These are phyloP conservation scores for Naganishia albida DNA, from an alignment of 1,284 basidiomycete genomes.

Conservation along the genomic window DNA sequence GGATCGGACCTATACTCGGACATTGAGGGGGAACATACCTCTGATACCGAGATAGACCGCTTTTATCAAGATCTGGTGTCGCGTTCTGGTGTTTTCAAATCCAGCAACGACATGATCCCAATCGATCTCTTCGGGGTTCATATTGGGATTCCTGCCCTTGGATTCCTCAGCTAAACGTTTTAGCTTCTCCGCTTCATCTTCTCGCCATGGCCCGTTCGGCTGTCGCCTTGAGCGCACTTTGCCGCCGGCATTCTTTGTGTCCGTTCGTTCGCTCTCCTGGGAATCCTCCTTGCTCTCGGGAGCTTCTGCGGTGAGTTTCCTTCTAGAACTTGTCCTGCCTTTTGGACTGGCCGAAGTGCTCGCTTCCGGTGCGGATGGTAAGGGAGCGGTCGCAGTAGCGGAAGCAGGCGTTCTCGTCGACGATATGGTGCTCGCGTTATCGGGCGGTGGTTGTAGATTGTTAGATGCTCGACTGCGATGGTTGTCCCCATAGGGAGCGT, in stretches of 20 bases:
- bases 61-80: constrained; percentile 43
- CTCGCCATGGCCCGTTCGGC: constrained; percentile 30
- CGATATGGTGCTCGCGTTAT: constrained; percentile 15
- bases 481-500: constrained; percentile 1
- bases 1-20: not conserved
- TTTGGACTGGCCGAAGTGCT: constrained; percentile 11
- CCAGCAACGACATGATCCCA: constrained; percentile 39
- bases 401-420: constrained; percentile 2
- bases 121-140: constrained; percentile 36
- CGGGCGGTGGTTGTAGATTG: constrained; percentile 1
- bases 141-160: constrained; percentile 30
- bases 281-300: constrained; percentile 17
- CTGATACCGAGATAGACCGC: constrained; percentile 42
- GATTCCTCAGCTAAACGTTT: constrained; percentile 26
- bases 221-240: constrained; percentile 26
- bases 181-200: constrained; percentile 28
- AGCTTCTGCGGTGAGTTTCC: not conserved
- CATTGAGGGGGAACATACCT: constrained; percentile 32
- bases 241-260: not conserved
- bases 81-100: constrained; percentile 38
- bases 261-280: constrained; percentile 14
- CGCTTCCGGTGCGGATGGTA: not conserved
- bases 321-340: not conserved
- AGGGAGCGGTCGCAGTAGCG: not conserved
- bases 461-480: not conserved